These are phyloP conservation scores for Monosporascus sp. DNA, from an alignment of 2,329 filamentous ascomycete genomes.

Conservation along the genomic window DNA sequence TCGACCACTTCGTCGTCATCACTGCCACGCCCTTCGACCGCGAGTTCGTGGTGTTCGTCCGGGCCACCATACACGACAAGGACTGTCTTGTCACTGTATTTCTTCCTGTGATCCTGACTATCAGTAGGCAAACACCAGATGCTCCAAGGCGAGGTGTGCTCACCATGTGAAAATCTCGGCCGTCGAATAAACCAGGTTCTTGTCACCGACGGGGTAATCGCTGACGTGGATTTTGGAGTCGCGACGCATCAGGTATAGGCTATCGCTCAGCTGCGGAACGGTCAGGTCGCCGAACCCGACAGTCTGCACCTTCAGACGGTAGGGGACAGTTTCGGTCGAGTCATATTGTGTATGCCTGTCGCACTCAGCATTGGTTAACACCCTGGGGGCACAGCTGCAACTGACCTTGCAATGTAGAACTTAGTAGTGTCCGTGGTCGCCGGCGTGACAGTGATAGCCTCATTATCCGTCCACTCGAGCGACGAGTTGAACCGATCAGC, in stretches of 20 bases:
- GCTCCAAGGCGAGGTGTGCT: slow-evolving; percentile 19
- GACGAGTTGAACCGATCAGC: slow-evolving; percentile 42
- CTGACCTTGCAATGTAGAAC: slow-evolving; percentile 15
- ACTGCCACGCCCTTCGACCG: slow-evolving; percentile 30
- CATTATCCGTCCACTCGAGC: slow-evolving; percentile 32
- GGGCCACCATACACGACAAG: slow-evolving; percentile 61
- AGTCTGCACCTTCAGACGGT: too few relatives aligned
- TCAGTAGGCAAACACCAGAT: too few relatives aligned
- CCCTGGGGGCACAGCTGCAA: background rate
- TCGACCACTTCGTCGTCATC: slow-evolving; percentile 24
- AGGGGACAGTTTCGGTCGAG: slow-evolving; percentile 1
- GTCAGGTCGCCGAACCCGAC: too few relatives aligned
- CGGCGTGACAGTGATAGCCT: slow-evolving; percentile 29
- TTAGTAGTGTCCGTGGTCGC: slow-evolving; percentile 14
- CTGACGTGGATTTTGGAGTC: slow-evolving; percentile 66
- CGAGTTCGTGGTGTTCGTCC: slow-evolving; percentile 59
- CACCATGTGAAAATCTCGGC: slow-evolving; percentile 64
- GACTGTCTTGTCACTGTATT: slow-evolving; percentile 7
- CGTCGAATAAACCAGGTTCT: slow-evolving; percentile 60
- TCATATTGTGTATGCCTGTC: slow-evolving; percentile 6
- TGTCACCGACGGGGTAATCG: slow-evolving; percentile 59
- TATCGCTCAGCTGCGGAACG: slow-evolving; percentile 15
- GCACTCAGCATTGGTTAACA: background rate
- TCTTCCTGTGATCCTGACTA: too few relatives aligned
- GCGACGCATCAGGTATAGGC: slow-evolving; percentile 36